Base-by-base conservation (phyloP, 257 asterid species). In the Coffea eugenioides region DNA sequence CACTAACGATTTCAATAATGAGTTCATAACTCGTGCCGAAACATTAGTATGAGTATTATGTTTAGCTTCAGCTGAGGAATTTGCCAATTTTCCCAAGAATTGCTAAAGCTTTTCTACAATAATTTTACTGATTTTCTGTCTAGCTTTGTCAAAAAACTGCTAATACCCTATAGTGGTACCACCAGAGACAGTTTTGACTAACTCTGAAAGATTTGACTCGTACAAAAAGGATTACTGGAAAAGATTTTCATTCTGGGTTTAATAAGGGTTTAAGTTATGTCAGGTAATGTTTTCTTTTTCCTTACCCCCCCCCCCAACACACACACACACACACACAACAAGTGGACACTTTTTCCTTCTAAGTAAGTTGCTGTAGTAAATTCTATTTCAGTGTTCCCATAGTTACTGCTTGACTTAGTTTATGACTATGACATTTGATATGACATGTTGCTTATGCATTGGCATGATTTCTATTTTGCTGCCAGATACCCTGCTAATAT, bases 401-500 rank as follows among this genome's bases (percentile, higher is more conserved):
- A 0, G 34, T 11, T 48, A 25, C 4, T 79, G 21, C 9, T 80
- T 71, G 52, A 61, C 71, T 36, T 51, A 39, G 34, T 39, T 43
- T 39, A 1, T 20, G 23, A 48, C 36, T 72, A 25, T 14, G 16
- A 27, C 52, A 8, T 43, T 41, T 73, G 34, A 25, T 2, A 59
- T 71, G 70, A 31, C 39, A 34, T 31, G 13, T 72, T 72, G 64
- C 61, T 8, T 8, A 48, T 49, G 1, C 39, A 12, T 6, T 81
- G 18, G 79, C 62, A n/a, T 62, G 54, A 20, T 75, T 79, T 75
- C 81, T 74, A 52, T 46, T 85, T 79, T 80, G 39, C 81, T 86
- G 36, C 80, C 87, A 95, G 99, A 90, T 89, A 90, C 77, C 77
- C 99, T 76, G 97, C 99, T 80, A 90, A 91, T 87, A 93, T 95